Percentiles rank a stretch among this genome's conserved stretches.
phyloP scores from a whole-genome alignment of 352 stramenopile species.

The Thraustotheca clavata region DNA sequence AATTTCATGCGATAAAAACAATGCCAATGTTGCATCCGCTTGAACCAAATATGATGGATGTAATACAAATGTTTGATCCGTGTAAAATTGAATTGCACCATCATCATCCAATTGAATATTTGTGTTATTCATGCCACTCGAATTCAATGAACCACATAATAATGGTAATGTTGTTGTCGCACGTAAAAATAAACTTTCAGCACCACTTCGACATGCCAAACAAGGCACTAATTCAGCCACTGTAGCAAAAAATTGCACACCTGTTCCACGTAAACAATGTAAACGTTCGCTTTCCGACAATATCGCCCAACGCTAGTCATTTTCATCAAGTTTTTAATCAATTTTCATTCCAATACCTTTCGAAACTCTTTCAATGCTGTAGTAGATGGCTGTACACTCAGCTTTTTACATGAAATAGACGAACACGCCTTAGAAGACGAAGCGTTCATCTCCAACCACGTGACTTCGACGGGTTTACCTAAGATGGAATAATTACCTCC shows the following conservation, averaged over 20 bases:
- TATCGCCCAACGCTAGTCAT: constrained; percentile 72
- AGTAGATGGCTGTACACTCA: constrained; percentile 15
- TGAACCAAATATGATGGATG: constrained; percentile 56
- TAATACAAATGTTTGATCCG: constrained; percentile 37
- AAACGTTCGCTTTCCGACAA: constrained; percentile 69
- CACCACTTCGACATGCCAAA: constrained; percentile 66
- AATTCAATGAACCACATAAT: constrained; percentile 11
- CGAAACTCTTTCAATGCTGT: constrained; percentile 19
- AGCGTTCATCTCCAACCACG: background rate
- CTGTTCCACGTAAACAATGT: constrained; percentile 50
- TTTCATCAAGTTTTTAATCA: background rate
- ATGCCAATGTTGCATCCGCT: constrained; percentile 50
- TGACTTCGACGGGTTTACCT: background rate
- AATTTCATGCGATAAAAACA: constrained; percentile 77
- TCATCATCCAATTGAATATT: constrained; percentile 16
- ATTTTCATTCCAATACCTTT: constrained; percentile 1
- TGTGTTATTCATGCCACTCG: constrained; percentile 17
- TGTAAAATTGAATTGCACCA: constrained; percentile 19
- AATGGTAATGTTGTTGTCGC: constrained; percentile 16
- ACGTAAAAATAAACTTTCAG: constrained; percentile 55
- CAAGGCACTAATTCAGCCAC: constrained; percentile 63
- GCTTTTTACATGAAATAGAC: background rate
- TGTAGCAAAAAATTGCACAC: constrained; percentile 63
- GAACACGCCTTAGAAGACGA: background rate
- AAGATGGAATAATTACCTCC: constrained; percentile 14